phyloP scores from a whole-genome alignment of 768 basidiomycete genomes.

The Leccinum arenicola region DNA sequence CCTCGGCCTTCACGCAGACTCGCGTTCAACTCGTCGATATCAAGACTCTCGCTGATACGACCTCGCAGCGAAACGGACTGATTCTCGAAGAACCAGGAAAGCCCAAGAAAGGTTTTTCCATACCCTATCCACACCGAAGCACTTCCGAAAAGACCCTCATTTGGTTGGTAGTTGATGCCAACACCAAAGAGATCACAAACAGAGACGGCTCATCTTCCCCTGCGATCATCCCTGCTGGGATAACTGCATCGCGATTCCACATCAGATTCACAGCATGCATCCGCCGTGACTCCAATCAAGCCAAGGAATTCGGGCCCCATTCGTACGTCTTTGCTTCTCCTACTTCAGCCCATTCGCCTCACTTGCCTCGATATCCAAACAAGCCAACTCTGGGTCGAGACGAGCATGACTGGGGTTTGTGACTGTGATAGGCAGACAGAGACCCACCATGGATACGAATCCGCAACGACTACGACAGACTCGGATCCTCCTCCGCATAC shows the following conservation, averaged over 20 bases:
- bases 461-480: too few relatives aligned
- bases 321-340: too few relatives aligned
- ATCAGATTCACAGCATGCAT: constrained; percentile 37
- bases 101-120: constrained; percentile 30
- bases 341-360: too few relatives aligned
- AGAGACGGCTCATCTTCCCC: background rate
- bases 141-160: constrained; percentile 31
- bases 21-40: constrained; percentile 32
- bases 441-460: too few relatives aligned
- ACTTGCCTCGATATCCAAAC: too few relatives aligned
- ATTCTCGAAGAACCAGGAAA: background rate
- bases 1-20: too few relatives aligned
- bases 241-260: constrained; percentile 41
- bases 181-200: background rate
- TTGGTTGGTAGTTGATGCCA: constrained; percentile 25
- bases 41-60: constrained; percentile 10
- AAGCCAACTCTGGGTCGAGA: too few relatives aligned
- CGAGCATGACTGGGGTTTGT: too few relatives aligned
- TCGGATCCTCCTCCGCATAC: too few relatives aligned
- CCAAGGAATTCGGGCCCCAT: too few relatives aligned
- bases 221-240: constrained; percentile 13
- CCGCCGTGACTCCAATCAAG: constrained; percentile 4
- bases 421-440: too few relatives aligned
- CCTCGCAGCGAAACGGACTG: background rate
- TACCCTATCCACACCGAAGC: constrained; percentile 41